Conservation (phyloP, 73 alveolate species). For the Paraurostyla sp. region DNA sequence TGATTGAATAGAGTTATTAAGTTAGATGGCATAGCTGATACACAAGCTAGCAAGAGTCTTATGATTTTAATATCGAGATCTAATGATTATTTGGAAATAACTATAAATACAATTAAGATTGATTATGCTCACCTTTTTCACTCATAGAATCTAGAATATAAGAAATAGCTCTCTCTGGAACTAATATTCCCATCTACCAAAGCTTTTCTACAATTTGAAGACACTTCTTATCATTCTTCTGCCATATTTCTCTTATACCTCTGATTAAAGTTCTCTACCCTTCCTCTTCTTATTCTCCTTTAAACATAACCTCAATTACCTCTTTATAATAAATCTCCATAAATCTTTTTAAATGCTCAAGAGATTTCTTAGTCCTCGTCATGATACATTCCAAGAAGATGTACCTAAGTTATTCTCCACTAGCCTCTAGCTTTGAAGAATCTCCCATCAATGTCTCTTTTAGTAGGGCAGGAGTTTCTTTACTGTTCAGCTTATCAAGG, state of each 20-base stretch:
- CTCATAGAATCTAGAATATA: not conserved
- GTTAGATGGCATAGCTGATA: not conserved
- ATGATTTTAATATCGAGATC: too few species aligned
- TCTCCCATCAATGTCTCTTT: not conserved
- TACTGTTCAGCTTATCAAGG: not conserved
- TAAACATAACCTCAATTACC: not conserved
- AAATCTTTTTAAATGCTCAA: slow-evolving; percentile 46
- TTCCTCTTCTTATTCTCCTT: slow-evolving; percentile 10
- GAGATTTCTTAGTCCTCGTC: slow-evolving; percentile 28
- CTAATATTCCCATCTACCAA: slow-evolving; percentile 1
- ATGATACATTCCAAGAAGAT: slow-evolving; percentile 45
- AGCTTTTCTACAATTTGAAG: slow-evolving; percentile 38
- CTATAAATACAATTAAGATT: not conserved
- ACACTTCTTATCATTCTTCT: not conserved
- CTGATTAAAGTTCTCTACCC: not conserved
- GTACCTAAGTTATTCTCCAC: slow-evolving; percentile 47
- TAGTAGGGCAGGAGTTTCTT: slow-evolving; percentile 14
- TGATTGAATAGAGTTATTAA: slow-evolving; percentile 12
- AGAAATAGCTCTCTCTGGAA: not conserved
- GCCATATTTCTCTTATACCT: not conserved
- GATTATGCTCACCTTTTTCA: not conserved
- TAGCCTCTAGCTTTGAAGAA: slow-evolving; percentile 30
- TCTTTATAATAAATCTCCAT: not conserved
- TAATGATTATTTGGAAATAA: not conserved
- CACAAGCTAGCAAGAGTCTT: too few species aligned